Percentiles rank a stretch among this genome's conserved stretches.
phyloP scores from a whole-genome alignment of 176 grass and related monocot species.

The Hyparrhenia diplandra region DNA sequence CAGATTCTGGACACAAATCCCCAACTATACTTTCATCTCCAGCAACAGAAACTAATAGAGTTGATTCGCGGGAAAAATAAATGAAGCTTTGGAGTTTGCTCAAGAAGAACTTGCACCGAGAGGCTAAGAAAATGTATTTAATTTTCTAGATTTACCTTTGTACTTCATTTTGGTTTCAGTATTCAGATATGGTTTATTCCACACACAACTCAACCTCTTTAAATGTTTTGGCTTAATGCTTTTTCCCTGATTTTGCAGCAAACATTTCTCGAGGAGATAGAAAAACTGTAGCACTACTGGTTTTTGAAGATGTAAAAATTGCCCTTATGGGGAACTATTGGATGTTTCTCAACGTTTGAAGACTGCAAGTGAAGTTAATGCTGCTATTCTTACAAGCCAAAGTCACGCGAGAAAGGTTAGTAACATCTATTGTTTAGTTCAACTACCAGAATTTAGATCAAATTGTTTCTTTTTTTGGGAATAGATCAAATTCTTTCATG shows the following conservation, averaged over 20 bases:
- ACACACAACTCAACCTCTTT: neutral
- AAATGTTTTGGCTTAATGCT: constrained; percentile 6
- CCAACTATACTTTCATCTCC: constrained; percentile 94
- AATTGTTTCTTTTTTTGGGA: too few species aligned
- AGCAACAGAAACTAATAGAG: constrained; percentile 96
- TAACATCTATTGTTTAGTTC: constrained; percentile 1
- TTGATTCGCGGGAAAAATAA: constrained; percentile 91
- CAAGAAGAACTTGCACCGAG: constrained; percentile 96
- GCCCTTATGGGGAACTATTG: constrained; percentile 87
- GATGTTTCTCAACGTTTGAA: constrained; percentile 92
- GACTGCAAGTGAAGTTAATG: constrained; percentile 93
- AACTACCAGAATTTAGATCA: neutral
- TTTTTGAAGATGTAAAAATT: constrained; percentile 93
- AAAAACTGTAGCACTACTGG: constrained; percentile 84
- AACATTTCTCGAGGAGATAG: constrained; percentile 90
- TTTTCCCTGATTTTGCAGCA: constrained; percentile 39
- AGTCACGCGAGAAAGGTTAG: constrained; percentile 99
- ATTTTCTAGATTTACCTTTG: constrained; percentile 1
- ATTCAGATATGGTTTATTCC: constrained; percentile 3
- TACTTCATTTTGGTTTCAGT: neutral
- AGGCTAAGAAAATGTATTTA: constrained; percentile 87
- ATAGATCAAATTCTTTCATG: neutral
- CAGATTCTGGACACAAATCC: constrained; percentile 99
- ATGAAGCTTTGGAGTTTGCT: constrained; percentile 94
- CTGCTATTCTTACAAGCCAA: constrained; percentile 95